Percentiles rank a stretch among this genome's conserved stretches.
Evolutionary conservation across 1,284 basidiomycete species (phyloP).

Genomic region (Coriolopsis trogii): DNA sequence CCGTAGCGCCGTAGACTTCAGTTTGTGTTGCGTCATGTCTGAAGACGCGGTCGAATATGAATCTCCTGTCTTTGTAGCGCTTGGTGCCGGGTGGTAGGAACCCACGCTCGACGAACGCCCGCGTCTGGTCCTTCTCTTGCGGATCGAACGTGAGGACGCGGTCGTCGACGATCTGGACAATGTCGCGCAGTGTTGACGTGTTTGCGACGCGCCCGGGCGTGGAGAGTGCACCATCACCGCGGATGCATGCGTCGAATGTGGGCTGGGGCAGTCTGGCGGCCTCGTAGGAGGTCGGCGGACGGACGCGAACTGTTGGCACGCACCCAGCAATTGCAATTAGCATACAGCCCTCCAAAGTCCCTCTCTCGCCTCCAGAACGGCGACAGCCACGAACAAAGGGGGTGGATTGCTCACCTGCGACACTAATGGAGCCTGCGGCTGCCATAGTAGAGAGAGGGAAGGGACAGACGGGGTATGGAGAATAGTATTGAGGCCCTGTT

Average conservation of each 20-base stretch:
- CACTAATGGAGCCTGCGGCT: conserved; percentile 83
- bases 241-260: conserved; percentile 67
- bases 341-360: conserved; percentile 1
- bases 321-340: background rate
- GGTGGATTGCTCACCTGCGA: conserved; percentile 74
- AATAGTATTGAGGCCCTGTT: conserved; percentile 16
- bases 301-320: conserved; percentile 76
- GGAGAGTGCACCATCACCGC: conserved; percentile 83
- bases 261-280: conserved; percentile 76
- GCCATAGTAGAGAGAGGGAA: conserved; percentile 53
- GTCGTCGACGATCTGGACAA: conserved; percentile 82
- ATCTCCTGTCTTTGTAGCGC: conserved; percentile 91
- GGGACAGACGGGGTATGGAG: conserved; percentile 7
- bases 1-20: conserved; percentile 85
- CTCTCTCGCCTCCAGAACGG: conserved; percentile 6
- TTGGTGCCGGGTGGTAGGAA: conserved; percentile 84
- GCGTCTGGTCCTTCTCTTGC: conserved; percentile 79
- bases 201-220: conserved; percentile 59
- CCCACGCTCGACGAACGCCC: conserved; percentile 77
- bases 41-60: conserved; percentile 95
- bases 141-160: conserved; percentile 95
- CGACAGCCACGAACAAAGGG: conserved; percentile 13
- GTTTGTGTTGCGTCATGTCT: conserved; percentile 77
- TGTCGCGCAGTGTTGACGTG: conserved; percentile 65
- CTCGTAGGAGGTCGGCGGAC: conserved; percentile 87